A percentile compares a stretch with the other conserved stretches of the same genome.
Evolutionary conservation across 805 yeast species (phyloP).

Genomic region (Candida ovalis): DNA sequence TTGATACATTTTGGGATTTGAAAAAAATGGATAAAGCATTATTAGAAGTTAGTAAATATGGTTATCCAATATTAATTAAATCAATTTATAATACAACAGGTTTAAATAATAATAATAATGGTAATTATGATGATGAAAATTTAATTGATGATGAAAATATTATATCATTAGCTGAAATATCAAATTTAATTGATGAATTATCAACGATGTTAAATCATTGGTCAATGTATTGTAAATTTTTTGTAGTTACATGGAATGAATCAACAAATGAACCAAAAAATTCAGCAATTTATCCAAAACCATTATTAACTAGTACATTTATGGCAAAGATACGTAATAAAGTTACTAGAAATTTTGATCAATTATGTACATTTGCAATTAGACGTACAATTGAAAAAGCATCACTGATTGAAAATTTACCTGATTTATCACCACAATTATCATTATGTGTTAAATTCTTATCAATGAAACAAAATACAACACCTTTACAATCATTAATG

Average conservation of each 20-base stretch:
- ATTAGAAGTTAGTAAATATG: constrained; percentile 52
- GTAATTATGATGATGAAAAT: constrained; percentile 24
- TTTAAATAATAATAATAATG: neutral
- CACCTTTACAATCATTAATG: constrained; percentile 23
- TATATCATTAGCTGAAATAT: constrained; percentile 58
- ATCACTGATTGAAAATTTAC: constrained; percentile 72
- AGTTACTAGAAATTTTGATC: constrained; percentile 60
- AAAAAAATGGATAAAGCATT: constrained; percentile 54
- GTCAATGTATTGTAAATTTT: constrained; percentile 74
- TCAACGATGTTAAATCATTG: constrained; percentile 80
- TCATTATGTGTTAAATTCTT: constrained; percentile 27
- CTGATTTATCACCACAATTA: constrained; percentile 43
- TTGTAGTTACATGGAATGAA: constrained; percentile 63
- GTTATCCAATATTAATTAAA: constrained; percentile 43
- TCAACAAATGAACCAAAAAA: constrained; percentile 27
- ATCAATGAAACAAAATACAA: constrained; percentile 16
- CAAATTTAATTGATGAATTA: constrained; percentile 65
- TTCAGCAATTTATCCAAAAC: constrained; percentile 42
- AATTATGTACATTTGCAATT: constrained; percentile 60
- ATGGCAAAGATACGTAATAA: constrained; percentile 49
- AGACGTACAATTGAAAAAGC: constrained; percentile 80
- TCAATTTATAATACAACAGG: constrained; percentile 29
- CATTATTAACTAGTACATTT: constrained; percentile 52
- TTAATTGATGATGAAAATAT: constrained; percentile 15
- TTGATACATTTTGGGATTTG: constrained; percentile 81